phyloP scores from a whole-genome alignment of 2,329 filamentous ascomycete species.

The Clonostachys chloroleuca region DNA sequence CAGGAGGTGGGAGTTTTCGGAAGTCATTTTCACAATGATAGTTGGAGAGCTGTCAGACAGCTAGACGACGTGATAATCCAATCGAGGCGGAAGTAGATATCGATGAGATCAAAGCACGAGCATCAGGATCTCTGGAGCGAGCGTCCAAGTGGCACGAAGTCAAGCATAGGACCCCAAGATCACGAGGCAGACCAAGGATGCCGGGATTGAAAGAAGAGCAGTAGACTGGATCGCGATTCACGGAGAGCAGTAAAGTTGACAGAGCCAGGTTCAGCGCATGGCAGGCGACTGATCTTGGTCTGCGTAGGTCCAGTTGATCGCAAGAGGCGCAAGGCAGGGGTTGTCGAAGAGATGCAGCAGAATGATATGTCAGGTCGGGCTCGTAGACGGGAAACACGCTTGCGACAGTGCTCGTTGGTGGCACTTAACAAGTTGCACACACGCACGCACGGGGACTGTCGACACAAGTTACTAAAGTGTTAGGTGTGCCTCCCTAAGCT shows the following conservation, averaged over 20 bases:
- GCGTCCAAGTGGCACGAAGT: background rate
- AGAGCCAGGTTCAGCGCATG: background rate
- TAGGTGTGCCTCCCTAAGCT: too few relatives aligned
- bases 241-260: background rate
- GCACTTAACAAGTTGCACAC: too few relatives aligned
- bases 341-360: too few relatives aligned
- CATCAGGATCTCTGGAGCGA: background rate
- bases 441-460: too few relatives aligned
- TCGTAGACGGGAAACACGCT: too few relatives aligned
- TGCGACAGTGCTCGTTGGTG: too few relatives aligned
- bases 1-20: background rate
- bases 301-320: background rate
- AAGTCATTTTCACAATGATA: slow-evolving; percentile 1
- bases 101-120: background rate
- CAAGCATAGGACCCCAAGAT: slow-evolving; percentile 1
- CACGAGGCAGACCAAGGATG: background rate
- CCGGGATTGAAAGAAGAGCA: background rate
- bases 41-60: background rate
- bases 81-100: background rate
- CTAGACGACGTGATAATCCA: too few relatives aligned
- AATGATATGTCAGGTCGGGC: too few relatives aligned
- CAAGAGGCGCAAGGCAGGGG: too few relatives aligned
- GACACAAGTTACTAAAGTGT: too few relatives aligned
- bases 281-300: background rate
- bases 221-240: background rate